Conservation (phyloP, 2,329 filamentous ascomycete species). For the Lecanicillium sp. region DNA sequence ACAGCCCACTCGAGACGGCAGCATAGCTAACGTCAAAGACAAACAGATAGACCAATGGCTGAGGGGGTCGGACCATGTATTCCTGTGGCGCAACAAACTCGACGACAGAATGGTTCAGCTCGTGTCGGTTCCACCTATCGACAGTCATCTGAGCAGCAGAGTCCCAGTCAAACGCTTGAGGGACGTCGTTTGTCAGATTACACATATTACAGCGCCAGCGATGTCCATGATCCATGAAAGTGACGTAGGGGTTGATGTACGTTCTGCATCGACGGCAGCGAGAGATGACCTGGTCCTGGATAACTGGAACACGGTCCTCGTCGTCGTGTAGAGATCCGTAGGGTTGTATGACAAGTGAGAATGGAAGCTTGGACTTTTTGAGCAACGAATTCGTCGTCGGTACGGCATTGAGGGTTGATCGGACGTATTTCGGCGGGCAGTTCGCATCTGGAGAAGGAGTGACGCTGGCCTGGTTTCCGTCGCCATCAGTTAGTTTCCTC, state of each 20-base stretch:
- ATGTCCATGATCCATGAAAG: conserved; percentile 93
- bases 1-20: conserved; percentile 78
- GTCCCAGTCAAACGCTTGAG: conserved; percentile 99
- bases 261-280: conserved; percentile 91
- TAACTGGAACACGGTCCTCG: conserved; percentile 83
- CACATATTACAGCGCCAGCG: conserved; percentile 99
- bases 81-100: conserved; percentile 98
- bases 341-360: conserved; percentile 91
- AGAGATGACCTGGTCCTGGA: conserved; percentile 95
- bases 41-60: conserved; percentile 92
- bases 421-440: conserved; percentile 86
- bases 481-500: not conserved
- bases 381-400: conserved; percentile 86
- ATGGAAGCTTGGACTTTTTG: conserved; percentile 94
- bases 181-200: conserved; percentile 95
- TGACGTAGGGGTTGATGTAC: conserved; percentile 96
- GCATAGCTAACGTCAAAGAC: conserved; percentile 90
- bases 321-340: conserved; percentile 89
- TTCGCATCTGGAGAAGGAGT: conserved; percentile 88
- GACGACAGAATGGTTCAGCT: conserved; percentile 92
- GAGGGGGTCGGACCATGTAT: conserved; percentile 97
- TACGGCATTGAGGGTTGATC: conserved; percentile 89
- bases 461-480: conserved; percentile 59
- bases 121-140: conserved; percentile 84
- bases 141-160: conserved; percentile 81